Evolutionary conservation across 202 grass and related monocot genomes (phyloP).

Genomic region (Musa balbisiana): DNA sequence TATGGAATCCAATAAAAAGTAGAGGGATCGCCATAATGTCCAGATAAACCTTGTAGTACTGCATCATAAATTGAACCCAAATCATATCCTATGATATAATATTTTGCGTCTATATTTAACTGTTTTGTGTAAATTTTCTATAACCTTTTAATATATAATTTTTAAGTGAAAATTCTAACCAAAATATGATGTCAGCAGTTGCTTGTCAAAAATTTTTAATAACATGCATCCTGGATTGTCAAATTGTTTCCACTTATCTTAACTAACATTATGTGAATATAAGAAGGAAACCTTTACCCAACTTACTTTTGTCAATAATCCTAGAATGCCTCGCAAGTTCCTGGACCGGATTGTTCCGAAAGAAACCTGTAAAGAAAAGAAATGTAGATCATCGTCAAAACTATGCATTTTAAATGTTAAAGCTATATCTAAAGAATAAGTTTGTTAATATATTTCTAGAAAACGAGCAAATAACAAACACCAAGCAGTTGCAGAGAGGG

Average conservation of each 20-base stretch:
- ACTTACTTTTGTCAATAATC: conserved; percentile 62
- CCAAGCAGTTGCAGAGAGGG: too few species aligned
- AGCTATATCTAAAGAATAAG: neutral
- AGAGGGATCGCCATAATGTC: conserved; percentile 64
- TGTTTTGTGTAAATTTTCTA: conserved; percentile 3
- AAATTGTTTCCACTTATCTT: neutral
- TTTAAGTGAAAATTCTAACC: neutral
- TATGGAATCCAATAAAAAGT: conserved; percentile 52
- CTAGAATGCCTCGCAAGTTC: conserved; percentile 55
- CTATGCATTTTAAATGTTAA: neutral
- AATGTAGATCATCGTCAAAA: conserved; percentile 3
- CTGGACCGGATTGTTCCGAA: conserved; percentile 47
- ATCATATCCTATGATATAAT: conserved; percentile 14
- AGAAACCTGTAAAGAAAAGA: conserved; percentile 50
- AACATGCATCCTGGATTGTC: neutral
- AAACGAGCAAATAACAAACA: too few species aligned
- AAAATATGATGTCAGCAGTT: neutral
- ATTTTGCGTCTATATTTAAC: neutral
- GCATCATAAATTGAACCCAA: conserved; percentile 30
- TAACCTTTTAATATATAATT: neutral
- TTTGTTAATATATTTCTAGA: too few species aligned
- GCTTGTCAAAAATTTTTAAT: neutral
- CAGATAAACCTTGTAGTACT: conserved; percentile 90
- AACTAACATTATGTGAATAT: neutral
- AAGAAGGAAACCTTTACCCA: neutral